Base-by-base conservation (phyloP, 2,329 filamentous ascomycete species). In the Beauveria caledonica region DNA sequence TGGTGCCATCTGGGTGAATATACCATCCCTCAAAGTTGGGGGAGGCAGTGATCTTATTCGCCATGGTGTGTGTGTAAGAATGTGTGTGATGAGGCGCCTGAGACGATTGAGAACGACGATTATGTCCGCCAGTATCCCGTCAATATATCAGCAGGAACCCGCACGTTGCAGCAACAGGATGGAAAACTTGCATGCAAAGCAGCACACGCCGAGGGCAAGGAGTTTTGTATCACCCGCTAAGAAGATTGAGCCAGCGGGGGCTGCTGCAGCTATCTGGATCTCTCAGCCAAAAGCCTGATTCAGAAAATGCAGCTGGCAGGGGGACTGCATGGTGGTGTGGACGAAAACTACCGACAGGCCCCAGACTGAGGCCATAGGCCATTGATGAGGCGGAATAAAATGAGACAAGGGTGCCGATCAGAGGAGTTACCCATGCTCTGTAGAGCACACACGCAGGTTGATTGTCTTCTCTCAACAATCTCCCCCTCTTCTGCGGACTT, bases 21-120 rank as follows among this genome's bases (percentile, higher is more conserved):
- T 60, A 60, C 57, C 57, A 60, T 15, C 36, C 57, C 49, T 60
- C 57, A 42, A 60, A 60, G 19, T 60, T 60, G n/a, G 57, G 57
- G 11, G 36, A 45, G 57, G 39, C 49, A 15, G 57, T 60, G 21
- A 60, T 39, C 6, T 42, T 44, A 21, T n/a, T 3, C 13, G 57
- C 44, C 49, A 46, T 52, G 36, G 19, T 59, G 57, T 9, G 57
- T 9, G 5, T n/a, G 27, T 11, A 1, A 9, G 2, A 42, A 17
- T 4, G 17, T 27, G 6, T n/a, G 9, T 3, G 8, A 10, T 44
- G 23, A 2, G 25, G 13, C 42, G 25, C 6, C 25, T 21, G 10
- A 19, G 23, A 45, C 13, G 25, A 9, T 46, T 19, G 17, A 21
- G 52, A 44, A 1, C 1, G n/a, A 29, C 4, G 53, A n/a, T 5